phyloP scores from a whole-genome alignment of 2,329 filamentous ascomycete species.

The Sordariomycetes sp. region DNA sequence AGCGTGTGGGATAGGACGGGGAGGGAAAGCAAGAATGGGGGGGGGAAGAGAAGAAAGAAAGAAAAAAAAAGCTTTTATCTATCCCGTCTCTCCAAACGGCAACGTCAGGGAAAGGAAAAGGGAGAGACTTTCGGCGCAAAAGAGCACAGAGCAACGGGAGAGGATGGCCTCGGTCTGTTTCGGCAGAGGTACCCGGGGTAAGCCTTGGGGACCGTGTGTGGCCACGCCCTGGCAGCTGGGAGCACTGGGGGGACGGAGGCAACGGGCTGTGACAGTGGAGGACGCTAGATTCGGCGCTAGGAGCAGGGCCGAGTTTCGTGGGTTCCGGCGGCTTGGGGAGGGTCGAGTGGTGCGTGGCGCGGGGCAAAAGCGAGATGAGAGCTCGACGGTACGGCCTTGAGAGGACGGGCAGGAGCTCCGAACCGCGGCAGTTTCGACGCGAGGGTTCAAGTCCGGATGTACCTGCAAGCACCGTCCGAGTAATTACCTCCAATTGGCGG shows the following conservation, averaged over 20 bases:
- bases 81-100: background rate
- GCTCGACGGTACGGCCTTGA: background rate
- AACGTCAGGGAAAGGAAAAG: background rate
- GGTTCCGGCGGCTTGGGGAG: background rate
- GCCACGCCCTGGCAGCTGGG: background rate
- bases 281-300: background rate
- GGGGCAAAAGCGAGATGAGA: background rate
- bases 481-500: too few relatives aligned
- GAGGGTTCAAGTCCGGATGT: too few relatives aligned
- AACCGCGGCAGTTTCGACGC: background rate
- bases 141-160: background rate
- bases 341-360: background rate
- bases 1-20: background rate
- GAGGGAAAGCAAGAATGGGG: constrained; percentile 3
- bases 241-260: background rate
- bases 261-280: too few relatives aligned
- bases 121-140: background rate
- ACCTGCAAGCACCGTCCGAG: too few relatives aligned
- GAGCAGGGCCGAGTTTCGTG: background rate
- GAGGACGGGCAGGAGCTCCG: background rate
- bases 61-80: background rate
- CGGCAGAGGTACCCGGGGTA: background rate
- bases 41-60: background rate
- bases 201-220: too few relatives aligned
- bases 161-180: background rate